A percentile compares a stretch with the other conserved stretches of the same genome.
Conservation (phyloP, 345 rosid species). For the Populus deltoides region DNA sequence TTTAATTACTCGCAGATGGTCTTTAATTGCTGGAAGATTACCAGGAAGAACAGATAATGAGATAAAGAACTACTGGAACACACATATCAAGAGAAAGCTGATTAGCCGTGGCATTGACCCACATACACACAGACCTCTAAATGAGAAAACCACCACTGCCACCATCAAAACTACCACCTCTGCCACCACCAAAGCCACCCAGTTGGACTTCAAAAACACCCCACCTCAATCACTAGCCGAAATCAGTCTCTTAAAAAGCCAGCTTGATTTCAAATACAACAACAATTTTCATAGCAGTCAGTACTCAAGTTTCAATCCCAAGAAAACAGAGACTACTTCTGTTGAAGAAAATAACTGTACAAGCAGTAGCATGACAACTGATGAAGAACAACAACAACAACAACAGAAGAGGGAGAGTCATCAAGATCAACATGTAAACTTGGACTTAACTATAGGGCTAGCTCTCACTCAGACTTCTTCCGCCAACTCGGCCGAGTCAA, state of each 20-base stretch:
- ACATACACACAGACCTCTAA: constrained; percentile 49
- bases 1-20: constrained; percentile 36
- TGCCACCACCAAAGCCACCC: not conserved
- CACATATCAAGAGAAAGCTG: constrained; percentile 50
- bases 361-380: constrained; percentile 56
- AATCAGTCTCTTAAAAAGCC: not conserved
- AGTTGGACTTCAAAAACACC: constrained; percentile 7
- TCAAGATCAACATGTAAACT: constrained; percentile 29
- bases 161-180: not conserved
- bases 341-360: constrained; percentile 42
- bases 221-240: constrained; percentile 4
- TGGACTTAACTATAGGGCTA: constrained; percentile 54
- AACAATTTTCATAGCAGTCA: not conserved
- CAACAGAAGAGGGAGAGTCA: constrained; percentile 4
- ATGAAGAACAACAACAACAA: constrained; percentile 42
- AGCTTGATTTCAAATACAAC: constrained; percentile 9
- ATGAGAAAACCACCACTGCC: constrained; percentile 13
- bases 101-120: constrained; percentile 47
- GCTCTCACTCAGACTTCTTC: constrained; percentile 15
- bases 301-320: constrained; percentile 9
- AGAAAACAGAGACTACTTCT: constrained; percentile 25
- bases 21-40: constrained; percentile 49
- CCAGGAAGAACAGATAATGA: constrained; percentile 55
- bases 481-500: constrained; percentile 46
- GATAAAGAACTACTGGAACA: constrained; percentile 57